Conservation (phyloP, 495 filamentous ascomycete species). For the Cairneyella variabilis region DNA sequence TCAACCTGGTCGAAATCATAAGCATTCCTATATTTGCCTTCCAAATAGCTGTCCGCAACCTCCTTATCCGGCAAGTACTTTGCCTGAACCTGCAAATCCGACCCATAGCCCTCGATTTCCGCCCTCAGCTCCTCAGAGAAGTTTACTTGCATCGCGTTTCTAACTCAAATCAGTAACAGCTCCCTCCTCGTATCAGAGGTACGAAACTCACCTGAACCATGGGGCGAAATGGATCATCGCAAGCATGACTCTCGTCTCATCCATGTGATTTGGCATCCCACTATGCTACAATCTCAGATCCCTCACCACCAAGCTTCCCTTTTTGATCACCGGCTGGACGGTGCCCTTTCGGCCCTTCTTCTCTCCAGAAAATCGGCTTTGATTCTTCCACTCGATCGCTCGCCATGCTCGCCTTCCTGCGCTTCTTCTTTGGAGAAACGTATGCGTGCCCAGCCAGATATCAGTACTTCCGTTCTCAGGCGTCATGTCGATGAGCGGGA, state of each 20-base stretch:
- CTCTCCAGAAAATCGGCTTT: conserved; percentile 34
- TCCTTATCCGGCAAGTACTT: conserved; percentile 36
- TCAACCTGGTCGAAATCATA: conserved; percentile 44
- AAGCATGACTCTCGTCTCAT: conserved; percentile 50
- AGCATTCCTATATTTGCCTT: conserved; percentile 44
- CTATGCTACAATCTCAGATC: conserved; percentile 60
- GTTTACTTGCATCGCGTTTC: conserved; percentile 48
- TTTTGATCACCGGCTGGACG: conserved; percentile 47
- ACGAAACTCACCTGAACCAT: conserved; percentile 3
- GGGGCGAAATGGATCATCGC: conserved; percentile 44
- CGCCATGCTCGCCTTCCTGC: conserved; percentile 46
- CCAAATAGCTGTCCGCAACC: conserved; percentile 35
- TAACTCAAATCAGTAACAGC: conserved; percentile 16
- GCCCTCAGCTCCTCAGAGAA: conserved; percentile 41
- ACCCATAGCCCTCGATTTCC: conserved; percentile 30
- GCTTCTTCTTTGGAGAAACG: conserved; percentile 28
- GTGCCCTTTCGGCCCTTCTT: conserved; percentile 34
- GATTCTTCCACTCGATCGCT: conserved; percentile 46
- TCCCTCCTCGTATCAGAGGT: background rate
- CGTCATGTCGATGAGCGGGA: conserved; percentile 48
- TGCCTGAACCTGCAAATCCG: conserved; percentile 38
- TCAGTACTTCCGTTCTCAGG: conserved; percentile 56
- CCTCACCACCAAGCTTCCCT: conserved; percentile 49
- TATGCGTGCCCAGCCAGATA: conserved; percentile 57
- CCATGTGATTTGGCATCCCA: conserved; percentile 52